Evolutionary conservation across 495 filamentous ascomycete genomes (phyloP), one percentile per base, ranked within the genome.

Genomic region (Xylaria sp.): DNA sequence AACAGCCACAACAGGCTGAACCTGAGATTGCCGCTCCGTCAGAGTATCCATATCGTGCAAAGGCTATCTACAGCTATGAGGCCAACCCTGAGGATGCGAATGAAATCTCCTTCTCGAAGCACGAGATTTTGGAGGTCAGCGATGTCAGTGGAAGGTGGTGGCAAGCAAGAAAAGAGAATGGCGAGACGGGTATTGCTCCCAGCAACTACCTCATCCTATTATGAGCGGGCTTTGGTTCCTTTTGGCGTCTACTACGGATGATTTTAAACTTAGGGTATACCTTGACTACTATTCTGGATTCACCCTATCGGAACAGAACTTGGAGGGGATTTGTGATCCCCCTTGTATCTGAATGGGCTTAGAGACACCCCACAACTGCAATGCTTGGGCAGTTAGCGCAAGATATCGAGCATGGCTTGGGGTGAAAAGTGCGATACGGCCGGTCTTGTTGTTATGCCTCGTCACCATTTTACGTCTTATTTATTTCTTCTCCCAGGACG

Each of bases 91-190:
- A 98, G 74, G 96, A 99, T 76, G 94, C 94, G 57, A 98, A 99
- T 80, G 96, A 99, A 81, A 98, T 99, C 71, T 95, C 92, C 73
- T 99, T 99, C 86, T 86, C 89, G 58, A 98, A 98, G 82, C 93
- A 98, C 75, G 96, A 99, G 81, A 93, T 98, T 67, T 85, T 99
- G 53, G 95, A 99, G 80, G 95, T 99, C 68, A 97, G 93, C 55
- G 96, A 99, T 75, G 97, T 99, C 68, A 97, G 93, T 76, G 96
- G 96, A 37, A 83, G 96, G 82, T 99, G 96, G 96, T 99, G 96
- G 96, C 96, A 99, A 83, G 96, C 96, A 72, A 90, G 93, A 84
- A 98, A 98, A 84, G 88, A 93, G 79, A 97, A 82, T 72, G 96
- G 96, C 77, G 94, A 98, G 75, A 98, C 96, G 62, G 96, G 96